These are phyloP conservation scores for Venturiaceae sp. DNA, from an alignment of 2,329 filamentous ascomycete genomes.

Conservation along the genomic window DNA sequence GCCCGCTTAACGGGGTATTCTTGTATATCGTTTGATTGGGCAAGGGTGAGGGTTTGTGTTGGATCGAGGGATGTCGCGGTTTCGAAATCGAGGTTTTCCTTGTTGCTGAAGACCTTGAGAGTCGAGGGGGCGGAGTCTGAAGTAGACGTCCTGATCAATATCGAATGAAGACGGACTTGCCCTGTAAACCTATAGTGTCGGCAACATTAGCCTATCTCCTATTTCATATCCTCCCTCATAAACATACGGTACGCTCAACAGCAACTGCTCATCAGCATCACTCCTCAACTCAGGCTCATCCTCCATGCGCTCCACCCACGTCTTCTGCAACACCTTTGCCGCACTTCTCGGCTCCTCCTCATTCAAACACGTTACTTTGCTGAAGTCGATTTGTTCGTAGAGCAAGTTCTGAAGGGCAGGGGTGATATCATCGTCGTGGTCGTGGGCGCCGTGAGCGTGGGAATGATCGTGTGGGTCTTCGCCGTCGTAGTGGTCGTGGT, in stretches of 20 bases:
- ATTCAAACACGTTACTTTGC: slow-evolving; percentile 75
- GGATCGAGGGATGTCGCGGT: slow-evolving; percentile 59
- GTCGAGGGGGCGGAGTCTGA: slow-evolving; percentile 66
- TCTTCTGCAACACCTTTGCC: slow-evolving; percentile 72
- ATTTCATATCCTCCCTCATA: not conserved
- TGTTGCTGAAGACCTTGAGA: slow-evolving; percentile 80
- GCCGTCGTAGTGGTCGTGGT: slow-evolving; percentile 8
- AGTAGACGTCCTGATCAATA: slow-evolving; percentile 72
- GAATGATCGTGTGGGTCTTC: slow-evolving; percentile 17
- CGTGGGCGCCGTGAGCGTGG: slow-evolving; percentile 41
- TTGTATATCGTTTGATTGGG: slow-evolving; percentile 71
- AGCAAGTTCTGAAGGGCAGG: slow-evolving; percentile 85
- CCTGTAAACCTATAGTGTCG: slow-evolving; percentile 65
- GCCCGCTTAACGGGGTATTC: slow-evolving; percentile 84
- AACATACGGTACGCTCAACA: slow-evolving; percentile 83
- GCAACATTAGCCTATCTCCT: not conserved
- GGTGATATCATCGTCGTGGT: slow-evolving; percentile 55
- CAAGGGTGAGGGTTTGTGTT: slow-evolving; percentile 68
- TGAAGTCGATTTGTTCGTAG: slow-evolving; percentile 87
- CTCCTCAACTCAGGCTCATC: slow-evolving; percentile 68
- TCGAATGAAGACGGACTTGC: slow-evolving; percentile 83
- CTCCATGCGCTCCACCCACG: slow-evolving; percentile 72
- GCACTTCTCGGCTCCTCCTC: slow-evolving; percentile 62
- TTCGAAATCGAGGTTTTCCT: slow-evolving; percentile 75
- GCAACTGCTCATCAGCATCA: slow-evolving; percentile 84